phyloP scores from a whole-genome alignment of 2,329 filamentous ascomycete species.

The Penicillium sp. region DNA sequence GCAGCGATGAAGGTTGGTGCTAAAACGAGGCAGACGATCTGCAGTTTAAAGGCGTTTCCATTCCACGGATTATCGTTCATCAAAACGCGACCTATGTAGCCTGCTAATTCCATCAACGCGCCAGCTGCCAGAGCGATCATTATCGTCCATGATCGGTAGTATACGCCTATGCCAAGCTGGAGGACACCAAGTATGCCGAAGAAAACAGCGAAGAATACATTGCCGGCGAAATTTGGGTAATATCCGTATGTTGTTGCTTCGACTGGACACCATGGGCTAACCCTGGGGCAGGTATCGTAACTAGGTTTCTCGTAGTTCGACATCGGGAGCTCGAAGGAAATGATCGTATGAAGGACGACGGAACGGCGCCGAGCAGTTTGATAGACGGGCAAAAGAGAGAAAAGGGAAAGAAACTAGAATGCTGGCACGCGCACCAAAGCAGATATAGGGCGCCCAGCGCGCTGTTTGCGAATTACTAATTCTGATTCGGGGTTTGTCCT shows the following conservation, averaged over 20 bases:
- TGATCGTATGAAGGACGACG: neutral
- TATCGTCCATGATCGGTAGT: slow-evolving; percentile 62
- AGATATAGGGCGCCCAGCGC: neutral
- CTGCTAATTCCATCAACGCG: slow-evolving; percentile 57
- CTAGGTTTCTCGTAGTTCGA: slow-evolving; percentile 24
- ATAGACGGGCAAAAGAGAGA: neutral
- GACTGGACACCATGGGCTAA: slow-evolving; percentile 48
- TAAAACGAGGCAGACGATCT: slow-evolving; percentile 61
- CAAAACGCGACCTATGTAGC: slow-evolving; percentile 61
- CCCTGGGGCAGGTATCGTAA: slow-evolving; percentile 39
- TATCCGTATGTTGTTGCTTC: slow-evolving; percentile 59
- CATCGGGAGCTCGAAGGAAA: slow-evolving; percentile 9
- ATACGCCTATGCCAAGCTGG: slow-evolving; percentile 56
- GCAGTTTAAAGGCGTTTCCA: slow-evolving; percentile 55
- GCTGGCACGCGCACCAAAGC: neutral
- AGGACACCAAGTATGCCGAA: slow-evolving; percentile 55
- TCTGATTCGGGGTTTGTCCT: neutral
- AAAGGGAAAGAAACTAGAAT: neutral
- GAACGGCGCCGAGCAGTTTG: neutral
- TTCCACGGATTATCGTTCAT: slow-evolving; percentile 60
- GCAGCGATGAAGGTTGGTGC: slow-evolving; percentile 62
- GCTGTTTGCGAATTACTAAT: neutral
- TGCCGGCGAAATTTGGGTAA: slow-evolving; percentile 56
- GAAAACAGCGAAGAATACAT: slow-evolving; percentile 58
- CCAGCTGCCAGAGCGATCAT: slow-evolving; percentile 56